Conservation (phyloP, 2,329 filamentous ascomycete genomes). For the Fusarium sp. region DNA sequence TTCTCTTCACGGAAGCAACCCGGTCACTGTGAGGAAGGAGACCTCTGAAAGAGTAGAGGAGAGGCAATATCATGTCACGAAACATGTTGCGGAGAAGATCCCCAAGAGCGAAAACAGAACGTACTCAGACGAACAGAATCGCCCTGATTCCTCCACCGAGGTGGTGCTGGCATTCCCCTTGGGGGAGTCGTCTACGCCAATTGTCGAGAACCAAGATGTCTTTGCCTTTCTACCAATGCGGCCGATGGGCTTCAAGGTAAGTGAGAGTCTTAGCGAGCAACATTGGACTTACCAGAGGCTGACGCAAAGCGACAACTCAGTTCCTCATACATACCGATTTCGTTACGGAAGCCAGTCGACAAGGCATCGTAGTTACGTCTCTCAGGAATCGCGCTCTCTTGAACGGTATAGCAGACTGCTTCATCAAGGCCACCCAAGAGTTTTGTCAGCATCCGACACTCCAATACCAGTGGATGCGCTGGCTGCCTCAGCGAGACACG, state of each 20-base stretch:
- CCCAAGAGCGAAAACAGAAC: conserved; percentile 50
- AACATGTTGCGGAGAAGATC: conserved; percentile 42
- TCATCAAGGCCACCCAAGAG: conserved; percentile 52
- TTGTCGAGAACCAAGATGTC: conserved; percentile 54
- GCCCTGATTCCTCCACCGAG: conserved; percentile 45
- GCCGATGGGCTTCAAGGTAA: conserved; percentile 55
- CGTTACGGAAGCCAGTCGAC: conserved; percentile 56
- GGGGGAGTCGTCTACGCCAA: conserved; percentile 43
- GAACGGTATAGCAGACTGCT: conserved; percentile 51
- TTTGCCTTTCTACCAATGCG: conserved; percentile 61
- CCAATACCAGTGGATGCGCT: conserved; percentile 58
- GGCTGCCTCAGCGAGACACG: conserved; percentile 49
- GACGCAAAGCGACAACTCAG: conserved; percentile 17
- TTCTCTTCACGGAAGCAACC: conserved; percentile 18
- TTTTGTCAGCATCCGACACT: conserved; percentile 53
- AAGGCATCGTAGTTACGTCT: conserved; percentile 54
- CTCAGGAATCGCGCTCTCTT: conserved; percentile 52
- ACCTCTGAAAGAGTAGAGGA: neutral
- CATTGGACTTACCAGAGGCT: neutral
- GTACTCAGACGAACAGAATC: conserved; percentile 44
- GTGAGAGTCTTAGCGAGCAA: neutral
- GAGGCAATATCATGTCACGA: conserved; percentile 46
- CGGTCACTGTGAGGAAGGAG: conserved; percentile 12
- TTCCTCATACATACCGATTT: conserved; percentile 65
- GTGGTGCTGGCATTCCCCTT: conserved; percentile 61